Evolutionary conservation across 2,329 filamentous ascomycete species (phyloP), one percentile per base, ranked within the genome.

Genomic region (Ceratocystis albifundus): DNA sequence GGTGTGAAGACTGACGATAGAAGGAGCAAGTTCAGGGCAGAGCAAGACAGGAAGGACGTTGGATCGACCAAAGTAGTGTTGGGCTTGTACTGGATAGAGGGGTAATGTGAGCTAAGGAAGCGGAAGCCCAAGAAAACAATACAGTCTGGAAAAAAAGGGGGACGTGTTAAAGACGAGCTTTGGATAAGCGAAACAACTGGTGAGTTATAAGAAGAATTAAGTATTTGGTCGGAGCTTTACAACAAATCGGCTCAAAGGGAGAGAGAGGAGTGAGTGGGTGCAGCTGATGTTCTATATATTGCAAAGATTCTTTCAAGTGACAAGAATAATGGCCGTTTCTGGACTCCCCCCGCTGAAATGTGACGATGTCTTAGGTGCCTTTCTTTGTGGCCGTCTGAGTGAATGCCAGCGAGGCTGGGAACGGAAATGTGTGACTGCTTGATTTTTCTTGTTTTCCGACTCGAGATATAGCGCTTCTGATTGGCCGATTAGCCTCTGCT

Each of bases 131-230:
- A 62, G 30, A 50, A 62, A 66, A 62, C 41, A 66, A 50, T 32
- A 66, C 30, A 57, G 64, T 22, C 53, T 59, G 53, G n/a, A n/a
- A 32, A 59, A 59, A 59, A 32, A 30, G 53, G 53, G 53, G 28
- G 53, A 22, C 45, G 45, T 20, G 20, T 32, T 57, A 25, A 17
- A 7, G 12, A 17, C 17, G 28, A 30, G 17, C 28, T 8, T 59
- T 32, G 28, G 15, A 30, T 57, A 57, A 57, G 53, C 53, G 53
- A 57, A 17, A 28, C 32, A 36, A 36, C 8, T 36, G 32, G 10
- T 36, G 2, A 36, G 32, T 36, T 36, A 36, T 36, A 36, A 36
- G 32, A 36, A 36, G 32, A 36, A 10, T 10, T 10, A 36, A 36
- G 32, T 36, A 36, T 12, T 36, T 36, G 32, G 32, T 12, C 10